A percentile compares a stretch with the other conserved stretches of the same genome.
phyloP scores from a whole-genome alignment of 257 asterid species.

The Capsicum baccatum region DNA sequence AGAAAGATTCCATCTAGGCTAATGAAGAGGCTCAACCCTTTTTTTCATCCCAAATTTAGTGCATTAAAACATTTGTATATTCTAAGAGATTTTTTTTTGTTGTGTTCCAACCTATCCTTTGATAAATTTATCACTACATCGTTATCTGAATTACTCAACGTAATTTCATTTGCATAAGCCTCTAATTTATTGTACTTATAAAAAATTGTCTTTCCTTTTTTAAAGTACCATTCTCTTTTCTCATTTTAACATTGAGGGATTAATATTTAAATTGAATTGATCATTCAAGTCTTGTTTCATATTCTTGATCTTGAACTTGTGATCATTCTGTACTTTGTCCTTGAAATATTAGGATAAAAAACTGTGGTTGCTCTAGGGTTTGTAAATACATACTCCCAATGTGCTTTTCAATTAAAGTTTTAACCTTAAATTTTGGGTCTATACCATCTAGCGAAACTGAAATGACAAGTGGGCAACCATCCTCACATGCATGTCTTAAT shows the following conservation, averaged over 20 bases:
- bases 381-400: not conserved
- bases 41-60: no score
- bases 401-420: no score
- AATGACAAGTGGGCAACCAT: not conserved
- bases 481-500: not conserved
- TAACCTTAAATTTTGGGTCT: not conserved
- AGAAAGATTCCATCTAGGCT: no score
- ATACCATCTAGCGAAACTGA: not conserved
- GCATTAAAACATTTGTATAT: no score
- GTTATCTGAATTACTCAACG: no score
- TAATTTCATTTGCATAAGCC: no score
- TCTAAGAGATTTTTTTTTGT: no score
- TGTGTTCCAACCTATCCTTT: not conserved
- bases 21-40: no score
- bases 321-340: not conserved
- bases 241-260: no score
- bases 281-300: not conserved
- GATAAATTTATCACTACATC: no score
- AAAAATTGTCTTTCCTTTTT: not conserved
- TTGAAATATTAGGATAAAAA: not conserved
- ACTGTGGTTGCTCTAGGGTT: not conserved
- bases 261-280: not conserved
- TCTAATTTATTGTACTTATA: not conserved
- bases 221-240: no score
- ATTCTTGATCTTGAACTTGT: not conserved